Evolutionary conservation across 2,329 filamentous ascomycete species (phyloP).

Genomic region (Didymella keratinophila): DNA sequence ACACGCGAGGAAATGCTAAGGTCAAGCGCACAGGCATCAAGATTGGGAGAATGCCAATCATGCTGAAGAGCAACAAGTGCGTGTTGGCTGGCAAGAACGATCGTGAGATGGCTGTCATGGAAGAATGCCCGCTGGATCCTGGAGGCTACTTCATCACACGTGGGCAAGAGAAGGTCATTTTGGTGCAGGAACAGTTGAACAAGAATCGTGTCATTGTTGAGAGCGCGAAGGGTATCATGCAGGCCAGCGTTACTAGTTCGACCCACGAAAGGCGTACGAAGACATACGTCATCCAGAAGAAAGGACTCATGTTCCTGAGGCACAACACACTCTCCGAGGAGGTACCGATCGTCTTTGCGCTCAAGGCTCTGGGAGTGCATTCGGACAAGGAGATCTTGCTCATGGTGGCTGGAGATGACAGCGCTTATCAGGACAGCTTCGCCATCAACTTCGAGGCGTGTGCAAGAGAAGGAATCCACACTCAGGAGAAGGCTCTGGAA

Average conservation of each 20-base stretch:
- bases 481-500: constrained; percentile 93
- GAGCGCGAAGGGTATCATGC: constrained; percentile 91
- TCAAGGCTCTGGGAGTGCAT: constrained; percentile 92
- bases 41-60: constrained; percentile 92
- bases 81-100: constrained; percentile 84
- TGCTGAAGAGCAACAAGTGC: constrained; percentile 96
- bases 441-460: constrained; percentile 94
- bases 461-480: constrained; percentile 82
- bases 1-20: constrained; percentile 79
- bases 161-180: constrained; percentile 97
- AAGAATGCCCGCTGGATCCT: constrained; percentile 94
- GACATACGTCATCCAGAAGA: constrained; percentile 93
- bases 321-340: constrained; percentile 95
- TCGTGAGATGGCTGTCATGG: constrained; percentile 86
- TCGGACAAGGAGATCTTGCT: constrained; percentile 95
- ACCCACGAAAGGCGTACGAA: constrained; percentile 98
- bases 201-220: constrained; percentile 99
- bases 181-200: constrained; percentile 98
- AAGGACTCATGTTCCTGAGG: constrained; percentile 85
- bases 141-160: constrained; percentile 98
- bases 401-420: constrained; percentile 86
- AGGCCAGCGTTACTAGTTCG: constrained; percentile 90
- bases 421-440: constrained; percentile 92
- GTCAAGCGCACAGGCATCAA: constrained; percentile 76
- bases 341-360: constrained; percentile 90